A percentile compares a stretch with the other conserved stretches of the same genome.
Conservation (phyloP, 495 filamentous ascomycete genomes). For the Penicillium lividum region DNA sequence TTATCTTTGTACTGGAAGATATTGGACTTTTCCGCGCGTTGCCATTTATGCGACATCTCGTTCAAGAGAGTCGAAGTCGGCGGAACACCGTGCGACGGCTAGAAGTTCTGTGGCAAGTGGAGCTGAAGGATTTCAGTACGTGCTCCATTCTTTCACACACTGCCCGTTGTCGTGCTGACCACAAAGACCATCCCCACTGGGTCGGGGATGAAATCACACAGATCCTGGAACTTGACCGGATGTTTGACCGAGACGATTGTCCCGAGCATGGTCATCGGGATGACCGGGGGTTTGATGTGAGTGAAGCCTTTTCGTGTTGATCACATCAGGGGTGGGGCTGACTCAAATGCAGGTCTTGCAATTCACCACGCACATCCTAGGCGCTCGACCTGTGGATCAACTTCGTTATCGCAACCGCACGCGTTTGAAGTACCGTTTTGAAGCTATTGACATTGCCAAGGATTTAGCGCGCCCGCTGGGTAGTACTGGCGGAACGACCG, state of each 20-base stretch:
- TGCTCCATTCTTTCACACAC: background rate
- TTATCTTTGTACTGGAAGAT: background rate
- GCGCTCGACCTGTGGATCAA: background rate
- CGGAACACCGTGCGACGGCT: background rate
- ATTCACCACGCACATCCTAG: background rate
- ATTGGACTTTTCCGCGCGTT: background rate
- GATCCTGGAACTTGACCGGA: background rate
- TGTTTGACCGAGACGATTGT: background rate
- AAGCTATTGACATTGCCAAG: background rate
- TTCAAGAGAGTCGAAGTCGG: background rate
- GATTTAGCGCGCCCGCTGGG: background rate
- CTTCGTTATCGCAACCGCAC: background rate
- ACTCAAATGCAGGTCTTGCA: background rate
- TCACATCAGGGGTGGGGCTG: background rate
- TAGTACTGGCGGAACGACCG: background rate
- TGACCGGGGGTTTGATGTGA: background rate
- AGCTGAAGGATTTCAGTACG: background rate
- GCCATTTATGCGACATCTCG: background rate
- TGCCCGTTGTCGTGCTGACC: background rate
- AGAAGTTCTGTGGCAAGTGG: background rate
- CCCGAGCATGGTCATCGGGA: background rate
- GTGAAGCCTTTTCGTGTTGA: background rate
- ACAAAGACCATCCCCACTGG: background rate
- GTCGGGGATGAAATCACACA: background rate
- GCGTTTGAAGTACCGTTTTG: background rate